Base-by-base conservation (phyloP, 257 asterid species). In the Ligustrum vulgare region DNA sequence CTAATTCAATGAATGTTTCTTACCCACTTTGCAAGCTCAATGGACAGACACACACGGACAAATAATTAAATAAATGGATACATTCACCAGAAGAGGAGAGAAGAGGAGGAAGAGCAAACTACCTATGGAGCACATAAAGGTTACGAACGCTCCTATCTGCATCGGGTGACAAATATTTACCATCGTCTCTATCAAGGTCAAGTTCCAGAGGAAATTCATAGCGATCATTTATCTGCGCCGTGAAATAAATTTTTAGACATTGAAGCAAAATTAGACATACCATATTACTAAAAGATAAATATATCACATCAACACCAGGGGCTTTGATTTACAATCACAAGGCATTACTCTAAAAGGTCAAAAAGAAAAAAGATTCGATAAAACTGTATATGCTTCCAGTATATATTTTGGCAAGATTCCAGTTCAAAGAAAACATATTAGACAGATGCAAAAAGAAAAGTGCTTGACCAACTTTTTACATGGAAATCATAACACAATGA, bases 131-230 rank as follows among this genome's bases (percentile, higher is more conserved):
- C 54, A 83, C 80, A 67, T 89, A 89, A 49, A 85, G 89, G 80
- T 89, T 89, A 56, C 91, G 91, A 11, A 89, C 87, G 45, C 86
- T 85, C 87, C 82, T 80, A 80, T 89, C 93, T 64, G 93, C 90
- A 0, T 89, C 94, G 69, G 94, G 91, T 8, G 94, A 89, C 78
- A 89, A 80, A 80, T 89, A 89, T 78, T 85, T 89, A 2, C 94
- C 94, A 73, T 82, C 74, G 72, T 85, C 94, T 82, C 88, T 85
- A 80, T 89, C 91, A 73, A 89, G 89, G 80, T 89, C 94, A 79
- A 89, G 91, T 81, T 89, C 82, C 66, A 87, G 80, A 36, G 94
- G 94, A 66, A 89, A 89, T 80, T 89, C 94, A 75, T 89, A 89
- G 65, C 91, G 90, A 58, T 89, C 94, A 78, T 89, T 89, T 80